Base-by-base conservation (phyloP, 2,329 filamentous ascomycete species). In the Neoarthrinium moseri region DNA sequence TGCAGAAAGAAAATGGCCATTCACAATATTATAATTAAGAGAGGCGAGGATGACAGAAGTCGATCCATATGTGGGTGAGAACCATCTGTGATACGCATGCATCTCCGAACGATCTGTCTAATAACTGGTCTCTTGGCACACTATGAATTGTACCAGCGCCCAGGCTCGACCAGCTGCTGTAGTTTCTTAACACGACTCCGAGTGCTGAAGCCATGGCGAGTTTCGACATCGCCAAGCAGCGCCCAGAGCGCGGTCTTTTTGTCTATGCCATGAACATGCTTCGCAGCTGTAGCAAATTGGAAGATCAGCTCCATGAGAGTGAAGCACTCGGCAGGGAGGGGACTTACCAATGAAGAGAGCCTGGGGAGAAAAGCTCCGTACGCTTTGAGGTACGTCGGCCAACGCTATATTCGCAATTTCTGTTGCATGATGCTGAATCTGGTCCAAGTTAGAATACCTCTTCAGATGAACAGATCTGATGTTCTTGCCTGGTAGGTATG, bases 271-370 rank as follows among this genome's bases (percentile, higher is more conserved):
- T 15, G 35, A 27, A 46, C 42, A 20, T 46, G 37, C 18, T 46
- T 46, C 8, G 44, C 44, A 17, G 44, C 44, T 46, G 18, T 20
- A n/a, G 10, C 10, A 11, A 8, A 11, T 20, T 20, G 35, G 35
- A 20, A 6, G 35, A 20, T 37, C 20, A 37, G 20, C 18, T 10
- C n/a, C n/a, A n/a, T 29, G 8, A 7, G 8, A 8, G 8, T 8
- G 26, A n/a, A n/a, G 8, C 26, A 29, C 26, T 7, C 26, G 26
- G 8, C 17, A 20, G 8, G 18, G 18, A n/a, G 12, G 22, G 22
- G n/a, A n/a, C 35, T 20, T 41, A 47, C 45, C 45, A 21, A 43
- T 36, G 22, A 43, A 47, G 4, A 47, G 27, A 4, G 45, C 20
- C 15, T 36, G 39, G 24, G 24, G 22, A 15, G 45, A 47, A 23